These are phyloP conservation scores for Colletotrichum lupini DNA, from an alignment of 2,329 filamentous ascomycete species.

Conservation along the genomic window DNA sequence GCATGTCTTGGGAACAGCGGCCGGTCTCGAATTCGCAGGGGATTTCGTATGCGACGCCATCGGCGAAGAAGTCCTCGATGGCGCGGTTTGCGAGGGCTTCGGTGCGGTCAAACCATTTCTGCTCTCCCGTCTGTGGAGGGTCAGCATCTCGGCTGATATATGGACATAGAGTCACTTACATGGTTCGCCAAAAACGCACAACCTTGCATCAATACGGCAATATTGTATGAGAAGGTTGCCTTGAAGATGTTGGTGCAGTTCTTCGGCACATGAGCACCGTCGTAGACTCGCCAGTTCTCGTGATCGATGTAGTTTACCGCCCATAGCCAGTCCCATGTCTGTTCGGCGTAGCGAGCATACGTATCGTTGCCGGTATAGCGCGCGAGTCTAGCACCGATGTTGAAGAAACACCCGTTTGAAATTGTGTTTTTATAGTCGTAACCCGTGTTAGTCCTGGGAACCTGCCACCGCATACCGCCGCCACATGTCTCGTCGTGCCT, in stretches of 20 bases:
- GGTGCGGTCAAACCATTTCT: slow-evolving; percentile 63
- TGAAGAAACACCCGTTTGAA: slow-evolving; percentile 72
- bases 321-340: slow-evolving; percentile 70
- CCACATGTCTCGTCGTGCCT: slow-evolving; percentile 68
- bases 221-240: slow-evolving; percentile 67
- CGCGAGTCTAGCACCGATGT: slow-evolving; percentile 75
- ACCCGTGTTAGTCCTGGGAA: slow-evolving; percentile 78
- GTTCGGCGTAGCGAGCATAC: slow-evolving; percentile 72
- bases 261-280: slow-evolving; percentile 61
- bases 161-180: slow-evolving; percentile 56
- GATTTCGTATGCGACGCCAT: slow-evolving; percentile 70
- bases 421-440: slow-evolving; percentile 80
- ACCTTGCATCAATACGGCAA: slow-evolving; percentile 63
- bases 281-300: slow-evolving; percentile 67
- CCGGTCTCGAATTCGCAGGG: slow-evolving; percentile 68
- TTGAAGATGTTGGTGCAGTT: slow-evolving; percentile 65
- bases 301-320: slow-evolving; percentile 62
- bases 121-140: slow-evolving; percentile 38
- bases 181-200: slow-evolving; percentile 70
- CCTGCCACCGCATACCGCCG: slow-evolving; percentile 79
- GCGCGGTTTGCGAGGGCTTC: slow-evolving; percentile 62
- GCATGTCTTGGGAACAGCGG: slow-evolving; percentile 77
- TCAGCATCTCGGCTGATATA: slow-evolving; percentile 45
- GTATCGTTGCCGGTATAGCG: slow-evolving; percentile 75
- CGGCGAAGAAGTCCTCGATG: slow-evolving; percentile 59